Percentiles rank a stretch among this genome's conserved stretches.
Conservation (phyloP, 805 yeast species). For the Lipomyces oligophaga region DNA sequence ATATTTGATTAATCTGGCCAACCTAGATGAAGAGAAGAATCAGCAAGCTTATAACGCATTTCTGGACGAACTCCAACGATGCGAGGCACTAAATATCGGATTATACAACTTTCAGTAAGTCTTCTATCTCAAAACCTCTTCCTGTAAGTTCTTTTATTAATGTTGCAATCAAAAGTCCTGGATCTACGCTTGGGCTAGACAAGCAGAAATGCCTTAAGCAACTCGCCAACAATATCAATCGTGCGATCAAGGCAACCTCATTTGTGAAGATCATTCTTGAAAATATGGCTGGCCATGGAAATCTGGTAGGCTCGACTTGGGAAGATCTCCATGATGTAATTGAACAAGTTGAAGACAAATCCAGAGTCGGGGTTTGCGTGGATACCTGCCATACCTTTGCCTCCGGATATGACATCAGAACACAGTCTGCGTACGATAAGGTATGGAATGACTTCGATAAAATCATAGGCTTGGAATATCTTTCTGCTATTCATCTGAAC, state of each 20-base stretch:
- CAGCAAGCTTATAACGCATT: slow-evolving; percentile 71
- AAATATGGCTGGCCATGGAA: slow-evolving; percentile 97
- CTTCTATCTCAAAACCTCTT: not conserved
- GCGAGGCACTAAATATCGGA: slow-evolving; percentile 82
- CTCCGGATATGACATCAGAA: slow-evolving; percentile 87
- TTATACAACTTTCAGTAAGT: slow-evolving; percentile 72
- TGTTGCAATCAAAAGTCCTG: slow-evolving; percentile 41
- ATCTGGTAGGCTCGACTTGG: slow-evolving; percentile 75
- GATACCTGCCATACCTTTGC: slow-evolving; percentile 95
- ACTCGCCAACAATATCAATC: slow-evolving; percentile 75
- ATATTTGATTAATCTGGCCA: slow-evolving; percentile 86
- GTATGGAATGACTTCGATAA: slow-evolving; percentile 79
- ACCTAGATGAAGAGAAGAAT: slow-evolving; percentile 79
- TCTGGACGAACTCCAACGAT: slow-evolving; percentile 79
- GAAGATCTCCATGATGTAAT: slow-evolving; percentile 76
- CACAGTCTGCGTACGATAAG: slow-evolving; percentile 50
- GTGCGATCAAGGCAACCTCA: slow-evolving; percentile 65
- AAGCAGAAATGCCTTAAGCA: slow-evolving; percentile 59
- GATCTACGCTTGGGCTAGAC: slow-evolving; percentile 75
- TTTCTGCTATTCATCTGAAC: slow-evolving; percentile 80
- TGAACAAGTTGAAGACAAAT: slow-evolving; percentile 70
- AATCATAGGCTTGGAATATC: slow-evolving; percentile 67
- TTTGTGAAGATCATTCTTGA: slow-evolving; percentile 87
- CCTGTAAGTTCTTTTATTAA: not conserved
- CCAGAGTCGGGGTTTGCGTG: slow-evolving; percentile 88